These are phyloP conservation scores for Saccharomycopsis sp. DNA, from an alignment of 805 yeast genomes.

Conservation along the genomic window DNA sequence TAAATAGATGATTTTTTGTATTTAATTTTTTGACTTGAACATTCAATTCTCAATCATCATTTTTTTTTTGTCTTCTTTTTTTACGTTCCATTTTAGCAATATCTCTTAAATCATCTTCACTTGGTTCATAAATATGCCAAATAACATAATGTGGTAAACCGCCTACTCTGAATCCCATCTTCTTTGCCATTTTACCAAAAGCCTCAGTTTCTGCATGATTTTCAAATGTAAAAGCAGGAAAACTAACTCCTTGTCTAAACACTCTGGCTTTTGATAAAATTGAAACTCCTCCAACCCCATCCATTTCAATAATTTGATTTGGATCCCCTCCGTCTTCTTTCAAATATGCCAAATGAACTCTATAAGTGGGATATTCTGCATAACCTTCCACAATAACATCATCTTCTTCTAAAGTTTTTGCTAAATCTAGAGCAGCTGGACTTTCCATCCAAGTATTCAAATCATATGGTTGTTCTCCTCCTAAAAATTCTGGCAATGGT, in stretches of 20 bases:
- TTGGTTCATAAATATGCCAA: slow-evolving; percentile 88
- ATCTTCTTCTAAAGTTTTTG: slow-evolving; percentile 56
- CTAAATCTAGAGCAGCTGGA: slow-evolving; percentile 60
- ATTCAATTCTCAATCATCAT: background rate
- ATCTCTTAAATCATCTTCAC: slow-evolving; percentile 68
- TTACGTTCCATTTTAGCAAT: slow-evolving; percentile 74
- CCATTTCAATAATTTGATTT: slow-evolving; percentile 56
- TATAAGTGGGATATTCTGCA: slow-evolving; percentile 78
- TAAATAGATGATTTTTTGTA: too few species aligned
- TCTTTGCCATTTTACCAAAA: slow-evolving; percentile 70
- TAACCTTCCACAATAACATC: slow-evolving; percentile 86
- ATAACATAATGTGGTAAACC: slow-evolving; percentile 85
- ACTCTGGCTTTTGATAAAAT: slow-evolving; percentile 65
- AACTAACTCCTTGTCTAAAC: slow-evolving; percentile 70
- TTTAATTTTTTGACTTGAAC: too few species aligned
- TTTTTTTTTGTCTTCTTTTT: slow-evolving; percentile 41
- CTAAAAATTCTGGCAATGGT: slow-evolving; percentile 87
- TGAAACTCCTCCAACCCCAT: slow-evolving; percentile 85
- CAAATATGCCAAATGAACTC: slow-evolving; percentile 70
- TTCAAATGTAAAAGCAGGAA: slow-evolving; percentile 75
- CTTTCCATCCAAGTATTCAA: slow-evolving; percentile 95
- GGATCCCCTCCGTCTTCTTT: slow-evolving; percentile 52
- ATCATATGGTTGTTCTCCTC: slow-evolving; percentile 90
- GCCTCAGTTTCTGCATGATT: slow-evolving; percentile 88
- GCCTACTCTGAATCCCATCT: slow-evolving; percentile 73